Percentiles rank a stretch among this genome's conserved stretches.
Conservation (phyloP, 176 grass and related monocot genomes). For the Paspalum vaginatum region DNA sequence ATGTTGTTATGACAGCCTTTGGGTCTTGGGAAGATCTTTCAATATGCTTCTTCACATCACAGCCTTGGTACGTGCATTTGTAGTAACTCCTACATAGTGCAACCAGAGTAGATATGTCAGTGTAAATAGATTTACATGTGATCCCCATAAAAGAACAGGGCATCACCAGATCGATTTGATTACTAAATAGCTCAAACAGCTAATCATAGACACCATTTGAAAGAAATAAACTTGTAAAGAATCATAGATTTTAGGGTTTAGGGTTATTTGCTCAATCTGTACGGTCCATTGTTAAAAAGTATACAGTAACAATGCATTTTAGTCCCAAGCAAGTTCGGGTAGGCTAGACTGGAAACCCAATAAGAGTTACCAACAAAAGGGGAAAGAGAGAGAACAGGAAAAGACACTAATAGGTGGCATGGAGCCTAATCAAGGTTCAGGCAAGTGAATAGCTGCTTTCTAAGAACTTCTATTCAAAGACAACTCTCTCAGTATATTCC, state of each 20-base stretch:
- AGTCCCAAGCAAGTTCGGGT: too few relatives aligned
- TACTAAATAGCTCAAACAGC: conserved; percentile 4
- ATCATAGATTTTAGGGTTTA: background rate
- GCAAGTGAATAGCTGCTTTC: too few relatives aligned
- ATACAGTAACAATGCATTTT: too few relatives aligned
- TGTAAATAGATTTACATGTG: conserved; percentile 27
- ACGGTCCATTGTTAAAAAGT: too few relatives aligned
- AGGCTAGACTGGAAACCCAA: too few relatives aligned
- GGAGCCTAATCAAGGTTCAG: too few relatives aligned
- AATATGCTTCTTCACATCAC: conserved; percentile 86
- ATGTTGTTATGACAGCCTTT: conserved; percentile 84
- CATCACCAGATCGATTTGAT: conserved; percentile 16
- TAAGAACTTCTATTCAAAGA: too few relatives aligned
- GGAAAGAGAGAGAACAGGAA: too few relatives aligned
- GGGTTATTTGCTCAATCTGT: background rate
- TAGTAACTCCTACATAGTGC: conserved; percentile 82
- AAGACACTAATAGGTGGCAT: too few relatives aligned
- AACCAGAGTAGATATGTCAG: background rate
- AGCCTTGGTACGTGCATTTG: conserved; percentile 83
- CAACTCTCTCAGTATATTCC: too few relatives aligned
- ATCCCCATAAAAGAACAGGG: background rate
- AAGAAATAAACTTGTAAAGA: background rate
- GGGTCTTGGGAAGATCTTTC: conserved; percentile 76
- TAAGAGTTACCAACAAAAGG: too few relatives aligned
- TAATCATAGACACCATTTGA: background rate